Evolutionary conservation across 2,329 filamentous ascomycete species (phyloP).

Genomic region (Colletotrichum brevisporum): DNA sequence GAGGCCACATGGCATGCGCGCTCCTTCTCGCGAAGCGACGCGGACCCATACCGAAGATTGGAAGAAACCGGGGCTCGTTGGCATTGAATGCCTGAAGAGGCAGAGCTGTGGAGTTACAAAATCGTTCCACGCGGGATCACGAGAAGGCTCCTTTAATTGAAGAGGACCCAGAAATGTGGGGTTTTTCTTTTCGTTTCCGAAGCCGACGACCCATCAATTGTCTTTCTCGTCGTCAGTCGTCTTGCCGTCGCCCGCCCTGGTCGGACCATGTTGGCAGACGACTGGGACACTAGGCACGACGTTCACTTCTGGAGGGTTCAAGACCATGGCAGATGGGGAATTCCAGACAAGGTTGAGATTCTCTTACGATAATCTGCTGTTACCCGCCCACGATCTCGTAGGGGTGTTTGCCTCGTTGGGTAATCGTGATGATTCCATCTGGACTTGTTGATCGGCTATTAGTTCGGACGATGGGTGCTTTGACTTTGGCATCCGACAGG

Average conservation of each 20-base stretch:
- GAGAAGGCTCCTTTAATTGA: conserved; percentile 33
- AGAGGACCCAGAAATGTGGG: conserved; percentile 30
- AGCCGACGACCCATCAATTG: conserved; percentile 12
- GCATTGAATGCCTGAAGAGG: conserved; percentile 33
- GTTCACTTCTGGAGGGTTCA: neutral
- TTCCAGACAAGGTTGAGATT: neutral
- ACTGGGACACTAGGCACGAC: conserved; percentile 9
- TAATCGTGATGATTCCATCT: conserved; percentile 5
- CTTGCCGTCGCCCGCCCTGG: conserved; percentile 13
- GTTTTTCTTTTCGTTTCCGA: conserved; percentile 33
- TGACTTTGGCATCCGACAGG: neutral
- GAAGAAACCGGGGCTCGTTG: conserved; percentile 18
- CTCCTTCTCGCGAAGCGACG: conserved; percentile 30
- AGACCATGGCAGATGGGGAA: conserved; percentile 21
- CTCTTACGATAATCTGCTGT: conserved; percentile 32
- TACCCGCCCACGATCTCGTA: conserved; percentile 4
- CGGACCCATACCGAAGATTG: conserved; percentile 24
- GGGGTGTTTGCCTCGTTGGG: neutral
- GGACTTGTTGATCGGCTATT: conserved; percentile 13
- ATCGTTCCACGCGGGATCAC: conserved; percentile 38
- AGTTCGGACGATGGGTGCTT: conserved; percentile 21
- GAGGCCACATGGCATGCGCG: conserved; percentile 38
- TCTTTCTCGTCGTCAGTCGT: conserved; percentile 11
- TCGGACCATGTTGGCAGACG: conserved; percentile 6
- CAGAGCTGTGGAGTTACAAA: conserved; percentile 38